Percentiles rank a stretch among this genome's conserved stretches.
Evolutionary conservation across 2,329 filamentous ascomycete species (phyloP).

Genomic region (Alternaria sp.): DNA sequence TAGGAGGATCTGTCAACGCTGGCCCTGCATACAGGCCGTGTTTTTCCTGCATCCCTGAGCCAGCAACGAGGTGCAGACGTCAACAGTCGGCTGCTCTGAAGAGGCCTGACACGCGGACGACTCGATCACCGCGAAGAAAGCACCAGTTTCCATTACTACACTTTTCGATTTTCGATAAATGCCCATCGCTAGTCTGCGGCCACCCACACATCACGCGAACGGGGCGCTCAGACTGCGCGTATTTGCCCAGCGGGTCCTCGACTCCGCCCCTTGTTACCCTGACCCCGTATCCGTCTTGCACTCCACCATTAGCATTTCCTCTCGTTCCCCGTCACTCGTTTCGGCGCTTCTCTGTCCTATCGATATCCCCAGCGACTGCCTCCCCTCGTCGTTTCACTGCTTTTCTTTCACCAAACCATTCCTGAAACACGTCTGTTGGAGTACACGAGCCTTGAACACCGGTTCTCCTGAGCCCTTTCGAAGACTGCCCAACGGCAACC

Average conservation of each 20-base stretch:
- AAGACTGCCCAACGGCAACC: slow-evolving; percentile 12
- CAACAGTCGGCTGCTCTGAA: slow-evolving; percentile 1
- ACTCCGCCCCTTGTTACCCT: slow-evolving; percentile 28
- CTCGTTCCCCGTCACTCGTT: slow-evolving; percentile 43
- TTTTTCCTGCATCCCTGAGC: slow-evolving; percentile 8
- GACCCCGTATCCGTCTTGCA: slow-evolving; percentile 22
- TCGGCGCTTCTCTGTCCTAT: slow-evolving; percentile 26
- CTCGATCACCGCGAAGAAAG: neutral
- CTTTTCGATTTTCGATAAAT: slow-evolving; percentile 9
- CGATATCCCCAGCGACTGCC: slow-evolving; percentile 14
- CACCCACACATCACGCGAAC: slow-evolving; percentile 16
- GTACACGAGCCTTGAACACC: slow-evolving; percentile 20
- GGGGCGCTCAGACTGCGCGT: slow-evolving; percentile 16
- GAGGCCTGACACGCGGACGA: neutral
- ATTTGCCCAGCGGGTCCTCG: slow-evolving; percentile 26
- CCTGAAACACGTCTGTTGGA: slow-evolving; percentile 8
- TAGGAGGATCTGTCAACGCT: neutral
- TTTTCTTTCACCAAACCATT: slow-evolving; percentile 11
- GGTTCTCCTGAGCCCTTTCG: slow-evolving; percentile 27
- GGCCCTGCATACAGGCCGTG: slow-evolving; percentile 9
- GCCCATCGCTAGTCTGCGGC: slow-evolving; percentile 28
- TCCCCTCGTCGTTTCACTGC: slow-evolving; percentile 14
- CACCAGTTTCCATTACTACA: neutral
- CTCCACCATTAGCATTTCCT: slow-evolving; percentile 31
- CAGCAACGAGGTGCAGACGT: slow-evolving; percentile 3